Percentiles rank a stretch among this genome's conserved stretches.
Evolutionary conservation across 2,329 filamentous ascomycete species (phyloP).

Genomic region (Ustulina deusta): DNA sequence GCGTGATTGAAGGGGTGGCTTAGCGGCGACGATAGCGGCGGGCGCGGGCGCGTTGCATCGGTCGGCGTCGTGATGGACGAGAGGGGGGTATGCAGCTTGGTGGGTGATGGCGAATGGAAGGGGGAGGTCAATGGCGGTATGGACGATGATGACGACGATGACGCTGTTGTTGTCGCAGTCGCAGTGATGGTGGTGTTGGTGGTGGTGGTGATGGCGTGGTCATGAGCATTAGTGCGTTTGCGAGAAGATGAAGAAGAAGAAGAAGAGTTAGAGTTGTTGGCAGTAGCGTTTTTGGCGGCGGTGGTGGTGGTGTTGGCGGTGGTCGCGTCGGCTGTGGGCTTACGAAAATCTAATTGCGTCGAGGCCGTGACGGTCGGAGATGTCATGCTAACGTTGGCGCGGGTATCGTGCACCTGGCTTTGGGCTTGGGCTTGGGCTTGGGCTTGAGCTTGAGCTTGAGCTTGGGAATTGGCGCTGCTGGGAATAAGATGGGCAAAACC

Average conservation of each 20-base stretch:
- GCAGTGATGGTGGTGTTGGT: constrained; percentile 26
- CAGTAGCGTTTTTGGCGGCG: constrained; percentile 15
- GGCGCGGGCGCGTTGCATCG: constrained; percentile 43
- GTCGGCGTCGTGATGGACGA: constrained; percentile 46
- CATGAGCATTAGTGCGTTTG: constrained; percentile 3
- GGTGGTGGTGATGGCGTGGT: constrained; percentile 31
- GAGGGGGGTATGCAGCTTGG: constrained; percentile 40
- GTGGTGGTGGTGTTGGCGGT: constrained; percentile 37
- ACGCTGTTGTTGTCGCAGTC: constrained; percentile 12
- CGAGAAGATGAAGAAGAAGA: constrained; percentile 35
- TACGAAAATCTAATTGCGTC: constrained; percentile 51
- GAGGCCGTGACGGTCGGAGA: constrained; percentile 49
- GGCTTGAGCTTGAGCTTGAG: constrained; percentile 22
- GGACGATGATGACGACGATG: constrained; percentile 38
- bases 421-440: constrained; percentile 24
- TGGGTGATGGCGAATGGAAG: constrained; percentile 43
- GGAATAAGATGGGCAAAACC: too few relatives aligned
- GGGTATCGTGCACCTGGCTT: constrained; percentile 16
- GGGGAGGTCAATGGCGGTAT: constrained; percentile 40
- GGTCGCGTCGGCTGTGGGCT: constrained; percentile 49
- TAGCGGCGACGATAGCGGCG: constrained; percentile 46
- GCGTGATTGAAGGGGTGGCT: constrained; percentile 49
- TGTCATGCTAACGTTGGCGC: constrained; percentile 44
- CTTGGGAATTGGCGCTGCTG: constrained; percentile 1
- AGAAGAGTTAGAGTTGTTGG: background rate